Evolutionary conservation across 805 yeast genomes (phyloP), one percentile per base, ranked within the genome.

Genomic region (Cyberlindnera suaveolens): DNA sequence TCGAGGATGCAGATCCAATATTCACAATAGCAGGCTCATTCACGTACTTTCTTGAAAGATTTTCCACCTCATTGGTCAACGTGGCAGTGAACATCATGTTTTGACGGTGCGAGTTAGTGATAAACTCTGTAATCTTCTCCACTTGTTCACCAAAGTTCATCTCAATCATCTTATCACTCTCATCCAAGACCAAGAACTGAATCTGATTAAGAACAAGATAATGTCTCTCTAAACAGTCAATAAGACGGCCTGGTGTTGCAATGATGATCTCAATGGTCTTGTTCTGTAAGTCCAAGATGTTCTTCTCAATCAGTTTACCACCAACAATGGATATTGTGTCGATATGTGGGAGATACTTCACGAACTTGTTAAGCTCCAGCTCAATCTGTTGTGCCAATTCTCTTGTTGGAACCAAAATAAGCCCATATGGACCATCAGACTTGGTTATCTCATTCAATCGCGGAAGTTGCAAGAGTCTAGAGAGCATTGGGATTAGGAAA

Each of bases 21-120:
- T 76, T 74, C 4, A 85, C 77, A 31, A 71, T 72, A 0, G 76
- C 82, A 0, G 96, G 90, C 5, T 72, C 63, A 0, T 62, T 56
- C 38, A 90, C 66, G 56, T 85, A 86, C 16, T 72, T 70, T n/a
- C 67, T 61, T 0, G 93, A 78, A 39, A 91, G 62, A 41, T 70
- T 71, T 56, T 85, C 88, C 34, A 89, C 80, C 1, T 78, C 71
- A 0, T 80, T 73, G 0, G 96, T 85, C 78, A 91, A 80, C 0
- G 99, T 93, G 0, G 98, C 98, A 0, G 97, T 86, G 62, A 87
- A 91, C 96, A 91, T 85, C 77, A 88, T 73, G 0, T 95, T 86
- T 39, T 80, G 81, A 41, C 82, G 35, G 14, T 67, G 66, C 38
- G 44, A 62, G 1, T 87, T 31, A 3, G 38, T 83, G n/a, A 86